Percentiles rank a stretch among this genome's conserved stretches.
phyloP scores from a whole-genome alignment of 2,329 filamentous ascomycete genomes.

The Scolecobasidium constrictum region DNA sequence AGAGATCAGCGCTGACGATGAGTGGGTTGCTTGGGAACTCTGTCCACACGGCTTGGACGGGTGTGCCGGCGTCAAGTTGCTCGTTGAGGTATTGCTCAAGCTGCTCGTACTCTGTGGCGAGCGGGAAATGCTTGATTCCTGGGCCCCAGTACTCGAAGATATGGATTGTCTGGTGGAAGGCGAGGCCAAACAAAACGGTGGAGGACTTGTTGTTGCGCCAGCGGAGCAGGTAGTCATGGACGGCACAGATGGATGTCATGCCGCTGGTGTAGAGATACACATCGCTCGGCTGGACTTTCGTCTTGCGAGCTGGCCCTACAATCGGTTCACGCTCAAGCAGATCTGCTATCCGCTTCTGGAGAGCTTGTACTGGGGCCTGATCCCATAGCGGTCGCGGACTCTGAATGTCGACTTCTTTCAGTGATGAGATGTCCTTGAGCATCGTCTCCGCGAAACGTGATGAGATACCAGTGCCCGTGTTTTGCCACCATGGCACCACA shows the following conservation, averaged over 20 bases:
- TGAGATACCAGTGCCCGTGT: slow-evolving; percentile 7
- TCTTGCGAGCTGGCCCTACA: slow-evolving; percentile 3
- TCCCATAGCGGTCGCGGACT: neutral
- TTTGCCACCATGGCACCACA: slow-evolving; percentile 7
- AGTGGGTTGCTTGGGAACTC: slow-evolving; percentile 43
- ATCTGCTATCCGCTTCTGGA: slow-evolving; percentile 7
- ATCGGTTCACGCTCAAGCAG: slow-evolving; percentile 8
- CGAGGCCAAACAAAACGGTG: slow-evolving; percentile 8
- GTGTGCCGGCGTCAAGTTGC: slow-evolving; percentile 1
- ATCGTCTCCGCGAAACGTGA: slow-evolving; percentile 5
- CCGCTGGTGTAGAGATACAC: slow-evolving; percentile 10
- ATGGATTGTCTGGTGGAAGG: slow-evolving; percentile 10
- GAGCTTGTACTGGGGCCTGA: neutral
- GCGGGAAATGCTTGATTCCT: slow-evolving; percentile 7
- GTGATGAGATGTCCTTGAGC: slow-evolving; percentile 2
- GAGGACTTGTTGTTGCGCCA: slow-evolving; percentile 6
- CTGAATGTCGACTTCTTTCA: slow-evolving; percentile 1
- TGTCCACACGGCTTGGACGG: slow-evolving; percentile 10
- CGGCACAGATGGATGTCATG: slow-evolving; percentile 9
- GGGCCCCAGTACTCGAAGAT: slow-evolving; percentile 10
- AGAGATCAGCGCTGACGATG: slow-evolving; percentile 31
- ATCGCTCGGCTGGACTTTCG: slow-evolving; percentile 4
- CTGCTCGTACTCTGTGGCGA: slow-evolving; percentile 8
- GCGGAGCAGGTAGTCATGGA: slow-evolving; percentile 4
- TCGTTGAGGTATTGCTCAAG: slow-evolving; percentile 6